Base-by-base conservation (phyloP, 768 basidiomycete genomes). In the Postia placenta region DNA sequence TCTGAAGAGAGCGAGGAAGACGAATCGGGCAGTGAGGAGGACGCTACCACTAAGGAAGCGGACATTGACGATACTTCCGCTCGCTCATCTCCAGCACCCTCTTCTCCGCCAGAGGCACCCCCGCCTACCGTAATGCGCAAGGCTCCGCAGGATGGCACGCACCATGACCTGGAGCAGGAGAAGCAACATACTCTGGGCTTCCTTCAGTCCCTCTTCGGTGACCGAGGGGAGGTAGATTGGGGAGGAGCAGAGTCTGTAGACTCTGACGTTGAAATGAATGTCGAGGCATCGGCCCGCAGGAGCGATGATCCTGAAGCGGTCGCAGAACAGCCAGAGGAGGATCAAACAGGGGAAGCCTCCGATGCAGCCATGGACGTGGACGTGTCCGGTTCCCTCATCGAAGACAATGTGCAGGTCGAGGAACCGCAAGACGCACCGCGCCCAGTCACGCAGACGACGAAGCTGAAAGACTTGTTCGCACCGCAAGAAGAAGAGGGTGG, bases 381-480 rank as follows among this genome's bases (percentile, higher is more conserved):
- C 20, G 48, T 14, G 9, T 6, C 3, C 0, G 51, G 51, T 17
- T n/a, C n/a, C n/a, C n/a, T n/a, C n/a, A 44, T 23, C 11, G 4
- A 17, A 22, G 20, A 14, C 5, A n/a, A 15, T 22, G 22, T 4
- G 2, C 14, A 15, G 3, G 46, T 11, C 11, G 38, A 25, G 28
- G 45, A 20, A 69, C 69, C 28, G 56, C 63, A 70, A 46, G 63
- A 59, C 28, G 59, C 63, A 27, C 53, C 60, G 44, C 60, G 62
- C 11, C 60, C 56, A 22, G 37, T n/a, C 11, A 45, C 41, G 3
- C 45, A 45, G 23, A 41, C 26, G 20, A 60, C 57, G 6, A 79
- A 72, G 25, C 70, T 92, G 19, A 87, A 87, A 58, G 83, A 87
- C 54, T 68, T 91, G 4, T 90, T 92, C 55, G 81, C 81, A 15